These are phyloP conservation scores for Moesziomyces aphidis DNA, from an alignment of 1,284 basidiomycete genomes.

Conservation along the genomic window DNA sequence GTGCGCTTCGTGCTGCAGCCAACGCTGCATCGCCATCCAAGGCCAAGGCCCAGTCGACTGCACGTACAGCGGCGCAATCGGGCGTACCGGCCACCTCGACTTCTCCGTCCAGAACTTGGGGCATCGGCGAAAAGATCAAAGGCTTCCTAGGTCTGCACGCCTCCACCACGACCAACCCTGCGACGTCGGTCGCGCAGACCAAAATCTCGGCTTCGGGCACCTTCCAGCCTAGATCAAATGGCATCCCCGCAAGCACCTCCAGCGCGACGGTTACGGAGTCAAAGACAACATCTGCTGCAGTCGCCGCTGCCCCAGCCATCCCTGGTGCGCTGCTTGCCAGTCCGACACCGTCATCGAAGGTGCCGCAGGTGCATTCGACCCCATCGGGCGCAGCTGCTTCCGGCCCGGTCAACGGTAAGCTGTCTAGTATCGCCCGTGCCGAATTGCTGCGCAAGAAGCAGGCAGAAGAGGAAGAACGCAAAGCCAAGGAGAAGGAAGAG, in stretches of 20 bases:
- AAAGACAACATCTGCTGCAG: constrained; percentile 9
- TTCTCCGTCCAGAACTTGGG: constrained; percentile 42
- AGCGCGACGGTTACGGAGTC: constrained; percentile 1
- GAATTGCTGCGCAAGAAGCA: constrained; percentile 53
- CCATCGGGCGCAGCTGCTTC: constrained; percentile 21
- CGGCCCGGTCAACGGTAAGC: constrained; percentile 31
- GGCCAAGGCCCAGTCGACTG: constrained; percentile 17
- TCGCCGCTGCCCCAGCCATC: constrained; percentile 14
- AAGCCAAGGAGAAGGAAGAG: constrained; percentile 50
- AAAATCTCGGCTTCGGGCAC: constrained; percentile 37
- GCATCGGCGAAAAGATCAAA: constrained; percentile 56
- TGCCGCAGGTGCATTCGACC: constrained; percentile 31
- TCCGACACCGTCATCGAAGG: constrained; percentile 20
- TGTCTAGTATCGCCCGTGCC: constrained; percentile 46
- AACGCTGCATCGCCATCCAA: constrained; percentile 36
- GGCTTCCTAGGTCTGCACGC: constrained; percentile 54
- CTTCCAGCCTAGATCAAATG: constrained; percentile 33
- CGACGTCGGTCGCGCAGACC: constrained; percentile 28
- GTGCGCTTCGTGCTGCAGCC: constrained; percentile 36
- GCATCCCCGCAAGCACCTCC: constrained; percentile 7
- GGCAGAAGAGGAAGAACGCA: constrained; percentile 52
- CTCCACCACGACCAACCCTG: constrained; percentile 23
- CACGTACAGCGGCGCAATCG: constrained; percentile 23
- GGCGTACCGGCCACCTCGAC: constrained; percentile 21
- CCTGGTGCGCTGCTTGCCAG: constrained; percentile 39